Percentiles rank a stretch among this genome's conserved stretches.
These are phyloP conservation scores for Aspergillus neoniger DNA, from an alignment of 2,329 filamentous ascomycete genomes.

Conservation along the genomic window DNA sequence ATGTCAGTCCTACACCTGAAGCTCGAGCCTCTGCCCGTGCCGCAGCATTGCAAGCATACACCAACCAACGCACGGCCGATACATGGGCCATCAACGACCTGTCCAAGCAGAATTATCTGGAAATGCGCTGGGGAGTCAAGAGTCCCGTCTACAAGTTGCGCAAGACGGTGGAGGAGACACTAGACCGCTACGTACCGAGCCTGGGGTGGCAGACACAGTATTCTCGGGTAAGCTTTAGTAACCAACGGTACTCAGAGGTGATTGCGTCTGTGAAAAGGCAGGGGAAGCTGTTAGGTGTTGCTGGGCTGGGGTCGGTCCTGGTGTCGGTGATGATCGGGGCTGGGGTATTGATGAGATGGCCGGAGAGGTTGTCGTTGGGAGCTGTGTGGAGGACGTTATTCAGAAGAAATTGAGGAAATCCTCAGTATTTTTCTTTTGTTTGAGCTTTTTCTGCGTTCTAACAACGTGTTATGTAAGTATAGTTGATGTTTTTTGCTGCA, in stretches of 20 bases:
- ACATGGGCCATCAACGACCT: constrained; percentile 90
- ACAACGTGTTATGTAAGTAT: no score
- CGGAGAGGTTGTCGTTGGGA: no score
- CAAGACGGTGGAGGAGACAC: constrained; percentile 81
- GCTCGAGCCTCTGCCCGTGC: constrained; percentile 46
- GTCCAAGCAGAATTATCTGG: constrained; percentile 84
- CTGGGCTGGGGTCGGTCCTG: constrained; percentile 31
- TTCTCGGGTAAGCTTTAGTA: constrained; percentile 87
- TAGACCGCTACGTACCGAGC: constrained; percentile 73
- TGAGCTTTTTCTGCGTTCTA: no score
- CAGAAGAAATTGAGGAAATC: no score
- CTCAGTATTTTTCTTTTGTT: no score
- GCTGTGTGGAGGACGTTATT: no score
- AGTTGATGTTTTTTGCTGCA: no score
- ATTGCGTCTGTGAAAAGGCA: constrained; percentile 69
- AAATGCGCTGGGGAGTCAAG: constrained; percentile 87
- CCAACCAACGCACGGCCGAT: constrained; percentile 70
- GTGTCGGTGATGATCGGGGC: constrained; percentile 17
- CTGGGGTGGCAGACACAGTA: constrained; percentile 93
- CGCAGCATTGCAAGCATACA: constrained; percentile 71
- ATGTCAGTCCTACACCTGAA: constrained; percentile 36
- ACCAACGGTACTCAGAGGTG: constrained; percentile 86
- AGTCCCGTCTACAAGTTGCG: constrained; percentile 75
- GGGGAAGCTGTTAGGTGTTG: constrained; percentile 58
- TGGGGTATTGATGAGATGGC: no score